Evolutionary conservation across 2,329 filamentous ascomycete species (phyloP), one percentile per base, ranked within the genome.

Genomic region (Ampelomyces quisqualis): DNA sequence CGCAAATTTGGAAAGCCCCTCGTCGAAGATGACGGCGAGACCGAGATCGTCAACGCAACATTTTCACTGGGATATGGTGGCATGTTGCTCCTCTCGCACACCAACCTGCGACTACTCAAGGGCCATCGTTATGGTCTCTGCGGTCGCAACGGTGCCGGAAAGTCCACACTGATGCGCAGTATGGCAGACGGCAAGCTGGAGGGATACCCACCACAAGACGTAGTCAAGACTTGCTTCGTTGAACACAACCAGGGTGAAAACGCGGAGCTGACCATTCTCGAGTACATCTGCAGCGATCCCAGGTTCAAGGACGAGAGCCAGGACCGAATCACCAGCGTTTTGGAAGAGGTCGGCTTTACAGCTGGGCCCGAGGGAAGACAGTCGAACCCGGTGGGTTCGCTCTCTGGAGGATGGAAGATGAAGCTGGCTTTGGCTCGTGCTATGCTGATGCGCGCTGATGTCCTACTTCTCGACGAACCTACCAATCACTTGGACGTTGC

Each of bases 331-430:
- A 84, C 84, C 2, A 77, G 81, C 45, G 91, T 97, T 47, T 73
- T 98, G 48, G 79, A 83, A 34, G 90, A 97, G 68, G 93, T 98
- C 60, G 94, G 94, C 29, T 98, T 98, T 73, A 94, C 88, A 15
- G 73, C 87, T 47, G 91, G 91, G 2, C 89, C 90, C 0, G 87
- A 93, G 54, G 93, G 91, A 45, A 83, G 89, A 46, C 93, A 97
- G 70, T 79, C 84, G 5, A 83, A 96, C 67, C 88, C 86, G 59
- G 93, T 98, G 44, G 93, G 93, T 57, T 96, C 91, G 14, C 74
- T 98, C 23, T 97, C 93, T 29, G 93, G 93, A 73, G 93, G 93
- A 67, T 98, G 93, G 93, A 97, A 97, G 81, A 98, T 98, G 93
- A 98, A 98, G 82, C 76, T 98, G 47, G 93, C 93, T 53, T 74